These are phyloP conservation scores for Xerocomus potaroensis DNA, from an alignment of 768 basidiomycete species.

Conservation along the genomic window DNA sequence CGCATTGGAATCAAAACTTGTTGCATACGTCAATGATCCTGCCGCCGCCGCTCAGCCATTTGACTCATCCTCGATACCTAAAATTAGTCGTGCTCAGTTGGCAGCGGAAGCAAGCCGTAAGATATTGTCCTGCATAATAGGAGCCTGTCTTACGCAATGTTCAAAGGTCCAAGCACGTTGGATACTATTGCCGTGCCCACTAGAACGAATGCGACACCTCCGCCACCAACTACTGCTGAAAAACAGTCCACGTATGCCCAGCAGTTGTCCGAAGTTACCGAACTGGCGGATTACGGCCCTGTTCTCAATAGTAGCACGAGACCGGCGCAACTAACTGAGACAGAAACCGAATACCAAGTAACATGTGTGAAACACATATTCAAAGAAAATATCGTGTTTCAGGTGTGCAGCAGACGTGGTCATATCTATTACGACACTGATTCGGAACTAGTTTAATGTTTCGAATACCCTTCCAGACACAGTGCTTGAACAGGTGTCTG, in stretches of 20 bases:
- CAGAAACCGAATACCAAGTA: constrained; percentile 97
- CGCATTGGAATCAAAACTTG: constrained; percentile 84
- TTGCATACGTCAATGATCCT: constrained; percentile 88
- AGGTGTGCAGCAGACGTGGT: constrained; percentile 46
- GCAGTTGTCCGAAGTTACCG: constrained; percentile 83
- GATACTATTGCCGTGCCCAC: constrained; percentile 80
- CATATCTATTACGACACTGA: constrained; percentile 4
- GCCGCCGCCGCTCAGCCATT: constrained; percentile 69
- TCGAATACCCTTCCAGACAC: constrained; percentile 96
- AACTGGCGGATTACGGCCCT: constrained; percentile 79
- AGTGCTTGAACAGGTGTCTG: constrained; percentile 89
- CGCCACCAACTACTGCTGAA: constrained; percentile 80
- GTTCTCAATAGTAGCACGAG: constrained; percentile 83
- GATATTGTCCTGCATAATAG: constrained; percentile 21
- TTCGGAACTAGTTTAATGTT: constrained; percentile 75
- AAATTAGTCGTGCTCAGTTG: constrained; percentile 90
- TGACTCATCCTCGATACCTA: constrained; percentile 81
- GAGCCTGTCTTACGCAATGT: constrained; percentile 9
- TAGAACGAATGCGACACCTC: constrained; percentile 54
- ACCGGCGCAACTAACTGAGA: constrained; percentile 84
- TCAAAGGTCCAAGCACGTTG: constrained; percentile 73
- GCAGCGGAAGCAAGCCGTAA: constrained; percentile 84
- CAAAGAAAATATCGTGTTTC: constrained; percentile 94
- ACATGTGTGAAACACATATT: constrained; percentile 96
- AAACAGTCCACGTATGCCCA: constrained; percentile 82